Conservation (phyloP, 768 basidiomycete genomes). For the Suillus fuscotomentosus region DNA sequence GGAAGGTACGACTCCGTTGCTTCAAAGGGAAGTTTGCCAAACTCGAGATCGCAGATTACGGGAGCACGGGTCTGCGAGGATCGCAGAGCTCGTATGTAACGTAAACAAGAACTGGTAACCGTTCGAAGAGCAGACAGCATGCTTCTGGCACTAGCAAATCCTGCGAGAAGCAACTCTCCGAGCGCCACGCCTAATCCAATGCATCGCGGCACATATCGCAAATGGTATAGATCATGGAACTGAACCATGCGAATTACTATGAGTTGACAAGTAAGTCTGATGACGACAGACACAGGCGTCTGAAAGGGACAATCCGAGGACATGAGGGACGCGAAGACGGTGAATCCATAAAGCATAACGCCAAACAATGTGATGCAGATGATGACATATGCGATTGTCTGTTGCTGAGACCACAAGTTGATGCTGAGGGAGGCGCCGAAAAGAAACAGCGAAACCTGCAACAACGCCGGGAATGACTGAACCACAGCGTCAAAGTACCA, state of each 20-base stretch:
- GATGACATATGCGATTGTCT: conserved; percentile 11
- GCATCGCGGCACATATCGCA: background rate
- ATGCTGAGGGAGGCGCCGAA: conserved; percentile 12
- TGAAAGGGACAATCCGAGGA: conserved; percentile 16
- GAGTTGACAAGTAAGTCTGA: conserved; percentile 1
- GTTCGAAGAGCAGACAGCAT: background rate
- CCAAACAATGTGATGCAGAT: conserved; percentile 6
- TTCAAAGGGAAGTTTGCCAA: background rate
- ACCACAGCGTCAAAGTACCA: conserved; percentile 16
- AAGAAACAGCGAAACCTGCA: conserved; percentile 14
- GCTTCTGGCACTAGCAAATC: background rate
- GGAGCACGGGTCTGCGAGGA: background rate
- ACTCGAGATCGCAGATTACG: background rate
- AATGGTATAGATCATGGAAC: background rate
- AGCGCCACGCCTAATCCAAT: background rate
- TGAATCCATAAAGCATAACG: conserved; percentile 11
- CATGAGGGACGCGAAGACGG: conserved; percentile 11
- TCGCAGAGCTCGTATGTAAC: background rate
- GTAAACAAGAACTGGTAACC: background rate
- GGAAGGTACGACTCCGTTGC: background rate
- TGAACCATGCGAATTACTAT: background rate
- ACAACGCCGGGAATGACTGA: conserved; percentile 10
- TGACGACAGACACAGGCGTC: conserved; percentile 11
- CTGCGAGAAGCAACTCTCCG: background rate
- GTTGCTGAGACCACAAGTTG: conserved; percentile 7